phyloP scores from a whole-genome alignment of 2,329 filamentous ascomycete genomes.

The Cyphellophora europaea region DNA sequence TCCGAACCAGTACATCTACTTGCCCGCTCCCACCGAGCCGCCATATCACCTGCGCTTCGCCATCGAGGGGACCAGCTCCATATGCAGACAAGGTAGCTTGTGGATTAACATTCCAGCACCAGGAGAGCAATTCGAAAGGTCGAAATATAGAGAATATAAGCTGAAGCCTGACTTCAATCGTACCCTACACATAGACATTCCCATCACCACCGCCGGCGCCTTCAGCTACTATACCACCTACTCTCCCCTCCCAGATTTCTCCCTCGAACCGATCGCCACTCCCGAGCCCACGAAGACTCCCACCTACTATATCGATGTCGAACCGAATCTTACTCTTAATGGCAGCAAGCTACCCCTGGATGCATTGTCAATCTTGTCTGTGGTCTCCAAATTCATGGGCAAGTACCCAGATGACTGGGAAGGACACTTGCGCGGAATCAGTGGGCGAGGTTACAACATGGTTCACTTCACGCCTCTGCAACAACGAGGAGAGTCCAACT shows the following conservation, averaged over 20 bases:
- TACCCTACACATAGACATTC: conserved; percentile 80
- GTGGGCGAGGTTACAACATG: conserved; percentile 94
- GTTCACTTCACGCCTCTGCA: conserved; percentile 95
- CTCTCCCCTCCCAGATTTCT: conserved; percentile 71
- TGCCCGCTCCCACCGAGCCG: conserved; percentile 66
- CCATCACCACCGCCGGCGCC: conserved; percentile 71
- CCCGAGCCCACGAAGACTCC: conserved; percentile 58
- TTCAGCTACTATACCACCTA: conserved; percentile 95
- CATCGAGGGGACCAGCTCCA: conserved; percentile 49
- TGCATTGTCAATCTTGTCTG: conserved; percentile 82
- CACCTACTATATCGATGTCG: conserved; percentile 88
- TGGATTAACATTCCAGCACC: conserved; percentile 91
- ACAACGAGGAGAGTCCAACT: conserved; percentile 81
- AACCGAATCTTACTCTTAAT: conserved; percentile 67
- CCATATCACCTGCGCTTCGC: conserved; percentile 43
- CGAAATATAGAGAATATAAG: conserved; percentile 69
- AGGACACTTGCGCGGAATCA: conserved; percentile 77
- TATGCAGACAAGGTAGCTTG: conserved; percentile 85
- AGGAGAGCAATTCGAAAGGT: conserved; percentile 65
- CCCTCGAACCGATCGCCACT: conserved; percentile 43
- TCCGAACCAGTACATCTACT: conserved; percentile 80
- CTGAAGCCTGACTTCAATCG: conserved; percentile 88
- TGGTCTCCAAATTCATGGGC: conserved; percentile 98
- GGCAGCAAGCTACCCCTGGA: conserved; percentile 69
- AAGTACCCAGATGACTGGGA: conserved; percentile 86